Evolutionary conservation across 2,329 filamentous ascomycete genomes (phyloP), one percentile per base, ranked within the genome.

Genomic region (Beauveria rudraprayagi): DNA sequence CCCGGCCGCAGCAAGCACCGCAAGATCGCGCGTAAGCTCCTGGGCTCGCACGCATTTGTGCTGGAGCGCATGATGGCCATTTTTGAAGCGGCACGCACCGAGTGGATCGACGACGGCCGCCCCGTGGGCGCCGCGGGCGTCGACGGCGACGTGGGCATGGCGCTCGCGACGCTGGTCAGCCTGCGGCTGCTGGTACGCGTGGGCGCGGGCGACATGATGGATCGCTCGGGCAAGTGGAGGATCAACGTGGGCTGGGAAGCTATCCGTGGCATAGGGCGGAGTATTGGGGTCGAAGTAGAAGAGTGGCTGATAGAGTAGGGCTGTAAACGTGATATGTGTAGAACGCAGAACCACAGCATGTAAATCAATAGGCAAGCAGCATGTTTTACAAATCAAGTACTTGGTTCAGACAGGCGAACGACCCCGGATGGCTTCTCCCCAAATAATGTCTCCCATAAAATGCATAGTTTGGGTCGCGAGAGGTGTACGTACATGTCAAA

Each of bases 221-320:
- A 93, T 70, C 77, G 84, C 0, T 84, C 84, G 0, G 85, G 83
- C 5, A 87, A 88, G 72, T 94, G 89, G 88, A 84, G 88, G 68
- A 87, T 92, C 10, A 90, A 89, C 66, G 85, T 90, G 61, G 85
- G 86, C 1, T 92, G 89, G 89, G 91, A 94, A 69, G 85, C 88
- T 64, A 83, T 90, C 7, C 78, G 87, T 63, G 82, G 80, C 3
- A 75, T 94, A 64, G 90, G 89, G 30, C 77, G 90, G 68, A 87
- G 83, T 69, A 83, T 94, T 56, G 87, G 88, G 2, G 80, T 94
- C n/a, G 89, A 92, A 71, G 80, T 92, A 14, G 86, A 90, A 64
- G 90, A 93, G 70, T 92, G 87, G 80, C 74, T 91, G 60, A 80
- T 87, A 54, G 88, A 90, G 65, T 90, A 71, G 70, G 22, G 30